A percentile compares a stretch with the other conserved stretches of the same genome.
phyloP scores from a whole-genome alignment of 768 basidiomycete genomes.

The Hericium erinaceus region DNA sequence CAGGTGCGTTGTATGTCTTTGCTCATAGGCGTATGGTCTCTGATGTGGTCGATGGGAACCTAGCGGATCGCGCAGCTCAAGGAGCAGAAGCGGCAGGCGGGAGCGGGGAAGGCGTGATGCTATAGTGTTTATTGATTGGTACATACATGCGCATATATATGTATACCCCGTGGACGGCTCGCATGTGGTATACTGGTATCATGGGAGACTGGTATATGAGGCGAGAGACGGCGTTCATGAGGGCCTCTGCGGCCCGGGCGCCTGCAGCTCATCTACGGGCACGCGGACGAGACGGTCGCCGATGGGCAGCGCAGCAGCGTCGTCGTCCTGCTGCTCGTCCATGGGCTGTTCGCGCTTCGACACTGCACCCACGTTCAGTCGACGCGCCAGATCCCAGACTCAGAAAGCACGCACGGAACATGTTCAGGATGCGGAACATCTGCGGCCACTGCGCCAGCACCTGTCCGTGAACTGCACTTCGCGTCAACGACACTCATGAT shows the following conservation, averaged over 20 bases:
- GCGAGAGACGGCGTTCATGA: not conserved
- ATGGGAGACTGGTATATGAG: too few species aligned
- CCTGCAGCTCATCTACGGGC: conserved; percentile 56
- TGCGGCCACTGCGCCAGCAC: conserved; percentile 75
- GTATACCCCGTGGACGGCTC: too few species aligned
- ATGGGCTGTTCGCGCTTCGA: conserved; percentile 32
- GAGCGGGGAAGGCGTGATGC: not conserved
- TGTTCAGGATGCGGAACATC: conserved; percentile 69
- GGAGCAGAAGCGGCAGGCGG: not conserved
- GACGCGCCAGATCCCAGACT: not conserved
- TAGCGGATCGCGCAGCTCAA: conserved; percentile 2
- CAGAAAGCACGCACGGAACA: conserved; percentile 51
- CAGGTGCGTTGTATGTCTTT: conserved; percentile 44
- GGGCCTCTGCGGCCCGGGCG: conserved; percentile 14
- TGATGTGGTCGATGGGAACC: not conserved
- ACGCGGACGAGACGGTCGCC: conserved; percentile 68
- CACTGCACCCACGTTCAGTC: conserved; percentile 27
- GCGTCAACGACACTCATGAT: not conserved
- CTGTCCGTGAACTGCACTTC: conserved; percentile 54
- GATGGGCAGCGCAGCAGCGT: conserved; percentile 14
- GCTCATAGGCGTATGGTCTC: not conserved
- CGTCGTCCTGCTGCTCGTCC: conserved; percentile 17
- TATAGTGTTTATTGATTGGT: too few species aligned
- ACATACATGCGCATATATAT: too few species aligned
- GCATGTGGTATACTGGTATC: too few species aligned